Conservation (phyloP, 495 filamentous ascomycete species). For the Daldinia childiae region DNA sequence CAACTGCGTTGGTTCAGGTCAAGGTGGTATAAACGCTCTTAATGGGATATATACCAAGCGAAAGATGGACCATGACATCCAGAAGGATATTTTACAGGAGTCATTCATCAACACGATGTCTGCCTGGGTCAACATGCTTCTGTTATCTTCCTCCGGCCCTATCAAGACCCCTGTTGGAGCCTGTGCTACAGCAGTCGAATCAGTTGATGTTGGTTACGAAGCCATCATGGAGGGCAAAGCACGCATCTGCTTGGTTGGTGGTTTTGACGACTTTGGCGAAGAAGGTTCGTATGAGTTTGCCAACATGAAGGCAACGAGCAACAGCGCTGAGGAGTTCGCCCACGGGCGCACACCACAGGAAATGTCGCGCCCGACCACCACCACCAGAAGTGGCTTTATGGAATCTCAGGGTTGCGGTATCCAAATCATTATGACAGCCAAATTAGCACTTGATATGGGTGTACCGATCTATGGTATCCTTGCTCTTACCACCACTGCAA, state of each 20-base stretch:
- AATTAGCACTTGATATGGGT: constrained; percentile 97
- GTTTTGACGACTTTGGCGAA: constrained; percentile 99
- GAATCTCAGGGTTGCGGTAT: constrained; percentile 98
- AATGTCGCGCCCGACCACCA: constrained; percentile 98
- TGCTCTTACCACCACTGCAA: constrained; percentile 94
- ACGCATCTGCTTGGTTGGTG: constrained; percentile 94
- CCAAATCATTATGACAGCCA: constrained; percentile 97
- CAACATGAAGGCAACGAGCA: constrained; percentile 99
- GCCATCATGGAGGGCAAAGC: constrained; percentile 98
- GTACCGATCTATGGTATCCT: constrained; percentile 97
- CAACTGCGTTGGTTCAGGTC: constrained; percentile 97
- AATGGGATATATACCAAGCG: constrained; percentile 99
- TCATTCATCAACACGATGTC: constrained; percentile 99
- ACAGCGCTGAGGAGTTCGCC: constrained; percentile 92
- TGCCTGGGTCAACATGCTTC: constrained; percentile 99
- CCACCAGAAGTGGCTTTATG: constrained; percentile 98
- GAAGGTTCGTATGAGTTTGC: constrained; percentile 99
- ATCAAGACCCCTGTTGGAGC: constrained; percentile 99
- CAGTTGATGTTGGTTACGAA: constrained; percentile 96
- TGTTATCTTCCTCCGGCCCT: constrained; percentile 94
- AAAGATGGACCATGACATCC: constrained; percentile 94
- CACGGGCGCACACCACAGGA: constrained; percentile 94
- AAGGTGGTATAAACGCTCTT: constrained; percentile 91
- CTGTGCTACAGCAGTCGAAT: constrained; percentile 97
- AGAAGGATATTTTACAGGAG: constrained; percentile 99